phyloP scores from a whole-genome alignment of 192 early-diverging fungal genomes.

The Podila horticola region DNA sequence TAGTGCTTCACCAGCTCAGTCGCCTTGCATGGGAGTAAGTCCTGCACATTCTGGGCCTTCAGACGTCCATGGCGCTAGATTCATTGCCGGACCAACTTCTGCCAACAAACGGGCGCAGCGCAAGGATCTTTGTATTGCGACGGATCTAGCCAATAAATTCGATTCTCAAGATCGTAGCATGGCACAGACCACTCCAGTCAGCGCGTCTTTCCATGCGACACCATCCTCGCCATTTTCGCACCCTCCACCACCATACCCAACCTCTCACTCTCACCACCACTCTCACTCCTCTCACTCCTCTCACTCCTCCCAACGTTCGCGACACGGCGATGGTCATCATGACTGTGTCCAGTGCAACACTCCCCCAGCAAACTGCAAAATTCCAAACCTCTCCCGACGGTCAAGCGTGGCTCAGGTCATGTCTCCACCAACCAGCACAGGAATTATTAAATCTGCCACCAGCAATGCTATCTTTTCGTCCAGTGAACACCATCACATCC shows the following conservation, averaged over 20 bases:
- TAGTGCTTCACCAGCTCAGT: neutral
- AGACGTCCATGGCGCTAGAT: neutral
- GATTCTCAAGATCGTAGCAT: neutral
- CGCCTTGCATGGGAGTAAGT: neutral
- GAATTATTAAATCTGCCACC: conserved; percentile 27
- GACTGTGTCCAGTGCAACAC: conserved; percentile 10
- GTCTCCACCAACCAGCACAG: conserved; percentile 20
- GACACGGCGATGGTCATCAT: conserved; percentile 1
- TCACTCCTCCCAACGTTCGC: neutral
- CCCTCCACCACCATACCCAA: neutral
- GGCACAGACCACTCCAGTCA: neutral
- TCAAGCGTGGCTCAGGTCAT: conserved; percentile 19
- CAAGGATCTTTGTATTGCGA: conserved; percentile 20
- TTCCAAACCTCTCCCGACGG: conserved; percentile 19
- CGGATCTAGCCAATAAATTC: neutral
- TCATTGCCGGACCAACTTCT: neutral
- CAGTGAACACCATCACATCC: neutral
- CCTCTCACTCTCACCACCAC: neutral
- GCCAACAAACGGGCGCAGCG: conserved; percentile 8
- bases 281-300: neutral
- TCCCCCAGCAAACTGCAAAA: conserved; percentile 36
- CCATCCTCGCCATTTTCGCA: neutral
- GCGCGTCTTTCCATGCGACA: neutral
- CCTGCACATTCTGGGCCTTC: neutral
- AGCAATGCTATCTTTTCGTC: conserved; percentile 12